Percentiles rank a stretch among this genome's conserved stretches.
Evolutionary conservation across 129 eudicot genomes (phyloP).

Genomic region (Centrapalus pauciflorus): DNA sequence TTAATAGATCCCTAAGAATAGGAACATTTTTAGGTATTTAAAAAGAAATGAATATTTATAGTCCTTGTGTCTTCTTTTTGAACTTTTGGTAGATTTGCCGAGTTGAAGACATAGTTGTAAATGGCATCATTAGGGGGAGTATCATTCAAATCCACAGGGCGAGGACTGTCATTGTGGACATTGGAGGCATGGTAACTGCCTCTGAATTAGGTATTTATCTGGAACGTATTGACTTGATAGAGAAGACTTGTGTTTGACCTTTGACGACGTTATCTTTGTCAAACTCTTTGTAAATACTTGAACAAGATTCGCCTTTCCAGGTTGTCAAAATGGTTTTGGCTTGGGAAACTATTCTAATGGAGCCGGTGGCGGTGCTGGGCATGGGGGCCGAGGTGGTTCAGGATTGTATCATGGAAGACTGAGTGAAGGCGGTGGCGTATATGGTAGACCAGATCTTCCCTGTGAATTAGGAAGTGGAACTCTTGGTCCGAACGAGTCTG

Average conservation of each 20-base stretch:
- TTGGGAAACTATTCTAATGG: constrained; percentile 80
- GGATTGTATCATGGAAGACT: constrained; percentile 59
- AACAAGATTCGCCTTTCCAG: constrained; percentile 29
- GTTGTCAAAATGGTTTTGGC: constrained; percentile 80
- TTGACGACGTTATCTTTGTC: neutral
- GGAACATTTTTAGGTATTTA: no score
- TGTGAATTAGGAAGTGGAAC: constrained; percentile 89
- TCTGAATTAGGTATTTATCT: constrained; percentile 67
- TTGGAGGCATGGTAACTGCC: constrained; percentile 62
- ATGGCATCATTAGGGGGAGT: constrained; percentile 70
- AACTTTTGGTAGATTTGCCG: constrained; percentile 62
- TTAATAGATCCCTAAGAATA: no score
- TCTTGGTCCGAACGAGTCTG: constrained; percentile 54
- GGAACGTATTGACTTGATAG: neutral
- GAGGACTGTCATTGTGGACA: constrained; percentile 58
- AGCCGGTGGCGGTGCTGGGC: constrained; percentile 96
- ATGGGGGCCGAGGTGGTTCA: constrained; percentile 85
- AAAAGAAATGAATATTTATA: no score
- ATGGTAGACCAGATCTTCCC: constrained; percentile 79
- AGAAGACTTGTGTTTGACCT: neutral
- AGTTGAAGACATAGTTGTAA: constrained; percentile 78
- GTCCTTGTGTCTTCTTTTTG: neutral
- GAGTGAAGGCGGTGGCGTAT: constrained; percentile 69
- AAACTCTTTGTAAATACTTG: neutral
- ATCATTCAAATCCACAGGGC: constrained; percentile 84